A percentile compares a stretch with the other conserved stretches of the same genome.
phyloP scores from a whole-genome alignment of 1,139 yeast genomes.

The Hanseniaspora sp. region DNA sequence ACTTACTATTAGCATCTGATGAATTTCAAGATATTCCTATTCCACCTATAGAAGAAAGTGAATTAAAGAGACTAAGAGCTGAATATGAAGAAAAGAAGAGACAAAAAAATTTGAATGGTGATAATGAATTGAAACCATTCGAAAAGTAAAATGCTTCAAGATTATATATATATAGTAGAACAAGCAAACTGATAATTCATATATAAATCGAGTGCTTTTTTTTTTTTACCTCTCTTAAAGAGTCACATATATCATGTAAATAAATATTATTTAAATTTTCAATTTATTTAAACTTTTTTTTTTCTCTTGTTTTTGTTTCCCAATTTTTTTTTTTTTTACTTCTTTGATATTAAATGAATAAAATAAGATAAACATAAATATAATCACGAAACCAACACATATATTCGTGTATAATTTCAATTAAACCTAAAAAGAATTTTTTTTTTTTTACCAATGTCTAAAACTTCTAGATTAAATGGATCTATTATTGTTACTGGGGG shows the following conservation, averaged over 20 bases:
- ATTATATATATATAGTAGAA: background rate
- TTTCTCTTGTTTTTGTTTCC: too few species aligned
- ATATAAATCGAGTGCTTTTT: too few species aligned
- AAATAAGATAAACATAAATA: too few species aligned
- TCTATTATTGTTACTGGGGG: slow-evolving; percentile 82
- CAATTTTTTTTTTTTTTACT: too few species aligned
- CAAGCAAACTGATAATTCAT: background rate
- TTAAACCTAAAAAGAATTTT: background rate
- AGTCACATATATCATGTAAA: too few species aligned
- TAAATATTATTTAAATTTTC: too few species aligned
- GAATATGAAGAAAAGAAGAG: slow-evolving; percentile 47
- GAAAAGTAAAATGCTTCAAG: background rate
- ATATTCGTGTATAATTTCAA: too few species aligned
- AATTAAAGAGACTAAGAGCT: slow-evolving; percentile 55
- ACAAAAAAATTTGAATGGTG: slow-evolving; percentile 2
- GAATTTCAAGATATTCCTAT: slow-evolving; percentile 85
- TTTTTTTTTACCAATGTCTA: background rate
- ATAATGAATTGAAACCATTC: background rate
- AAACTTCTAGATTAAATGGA: slow-evolving; percentile 30
- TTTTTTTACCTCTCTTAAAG: too few species aligned
- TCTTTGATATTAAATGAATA: too few species aligned
- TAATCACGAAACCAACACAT: too few species aligned
- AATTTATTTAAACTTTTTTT: too few species aligned
- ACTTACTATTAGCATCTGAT: slow-evolving; percentile 54
- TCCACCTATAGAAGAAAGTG: slow-evolving; percentile 78